Evolutionary conservation across 805 yeast species (phyloP), one percentile per base, ranked within the genome.

Genomic region (Barnettozyma populi): DNA sequence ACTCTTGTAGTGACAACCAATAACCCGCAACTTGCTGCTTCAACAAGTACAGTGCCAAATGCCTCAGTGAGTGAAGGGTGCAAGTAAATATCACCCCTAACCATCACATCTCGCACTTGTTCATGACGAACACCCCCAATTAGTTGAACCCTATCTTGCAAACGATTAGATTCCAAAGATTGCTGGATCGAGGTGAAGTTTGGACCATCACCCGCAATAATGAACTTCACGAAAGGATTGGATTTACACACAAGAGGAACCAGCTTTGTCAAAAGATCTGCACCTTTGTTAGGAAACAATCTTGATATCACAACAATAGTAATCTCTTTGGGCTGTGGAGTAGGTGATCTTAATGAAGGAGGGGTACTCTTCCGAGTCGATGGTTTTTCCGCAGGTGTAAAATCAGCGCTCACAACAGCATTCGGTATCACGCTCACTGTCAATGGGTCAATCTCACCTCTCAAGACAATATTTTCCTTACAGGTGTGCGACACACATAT

Each of bases 151-250:
- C 95, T 72, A 44, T 92, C 95, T 62, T 94, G 97, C 19, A 94
- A 68, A 52, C 87, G 80, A 63, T 82, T 77, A 51, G 80, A 77
- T 63, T 94, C 99, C 43, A 96, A 75, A 90, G 90, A 90, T 64
- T 94, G 99, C 63, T 90, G 97, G 46, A 94, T 71, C 58, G 94
- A 98, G 9, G 94, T 79, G 56, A 86, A 90, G 58, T 88, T 87
- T 1, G 99, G 99, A 0, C 99, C 99, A 65, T 89, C 95, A 11
- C 99, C 99, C 3, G 97, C 99, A 41, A 94, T 80, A 2, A 92
- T 65, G 55, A 94, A 90, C 44, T 80, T 78, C 2, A 90, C 90
- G 16, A 79, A 75, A 1, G 78, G 73, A 46, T 81, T 76, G 14
- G 68, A 63, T 7, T 69, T 59, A 61, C 99, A 94, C 4, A 94